Base-by-base conservation (phyloP, 257 asterid species). In the Scutellaria minor region DNA sequence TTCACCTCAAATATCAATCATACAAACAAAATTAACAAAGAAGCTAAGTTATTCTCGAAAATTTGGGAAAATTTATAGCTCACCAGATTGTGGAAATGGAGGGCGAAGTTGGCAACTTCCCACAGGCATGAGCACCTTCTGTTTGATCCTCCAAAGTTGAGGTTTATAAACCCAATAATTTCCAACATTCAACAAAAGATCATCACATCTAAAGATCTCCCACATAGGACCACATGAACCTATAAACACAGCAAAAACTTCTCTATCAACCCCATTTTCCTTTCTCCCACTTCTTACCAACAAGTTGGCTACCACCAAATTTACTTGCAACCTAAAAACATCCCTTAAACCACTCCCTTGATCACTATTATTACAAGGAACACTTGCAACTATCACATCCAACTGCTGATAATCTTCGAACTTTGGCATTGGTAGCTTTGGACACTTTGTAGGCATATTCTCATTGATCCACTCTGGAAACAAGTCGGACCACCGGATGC, bases 121-220 rank as follows among this genome's bases (percentile, higher is more conserved):
- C 1, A 88, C 84, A 40, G 96, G 98, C 97, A 88, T 88, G 45
- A 74, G 75, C 55, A 85, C 54, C 75, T 84, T 86, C 15, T 86
- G 84, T 64, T 76, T 78, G 37, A 92, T 64, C 78, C 73, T 86
- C 46, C 62, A 46, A 67, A 83, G 13, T 1, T 82, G 80, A 14
- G 97, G 96, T 63, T 65, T 85, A 70, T 86, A 90, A 37, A 90
- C 55, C 78, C 87, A 70, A 51, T 74, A 76, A 70, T 80, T 48
- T 7, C 82, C 88, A 54, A 61, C 81, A 39, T 78, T 60, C 79
- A 81, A 84, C 71, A 90, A 62, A 18, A 92, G 66, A 68, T 90
- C 94, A 76, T 92, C 92, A 82, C 96, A 92, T 50, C 82, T 76
- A 61, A 92, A 92, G 1, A 90, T 78, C 77, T 90, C 98, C 90